Conservation (phyloP, 2,329 filamentous ascomycete genomes). For the Calonectria hongkongensis region DNA sequence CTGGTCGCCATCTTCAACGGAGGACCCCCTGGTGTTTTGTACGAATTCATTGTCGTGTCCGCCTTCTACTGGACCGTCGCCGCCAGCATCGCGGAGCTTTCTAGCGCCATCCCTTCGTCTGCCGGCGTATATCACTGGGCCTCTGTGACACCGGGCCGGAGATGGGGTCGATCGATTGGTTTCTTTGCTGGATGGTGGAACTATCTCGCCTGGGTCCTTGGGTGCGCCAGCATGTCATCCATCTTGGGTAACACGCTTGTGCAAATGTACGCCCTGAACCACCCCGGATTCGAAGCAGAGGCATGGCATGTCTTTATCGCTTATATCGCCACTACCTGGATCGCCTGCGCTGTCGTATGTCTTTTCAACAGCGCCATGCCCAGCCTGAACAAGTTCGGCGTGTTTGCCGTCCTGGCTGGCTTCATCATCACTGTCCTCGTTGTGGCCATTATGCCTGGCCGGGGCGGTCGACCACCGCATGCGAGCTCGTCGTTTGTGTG, state of each 20-base stretch:
- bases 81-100: conserved; percentile 76
- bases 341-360: conserved; percentile 64
- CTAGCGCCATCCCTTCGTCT: conserved; percentile 76
- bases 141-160: conserved; percentile 71
- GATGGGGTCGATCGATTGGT: conserved; percentile 69
- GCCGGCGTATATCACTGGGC: conserved; percentile 79
- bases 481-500: conserved; percentile 63
- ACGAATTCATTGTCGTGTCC: conserved; percentile 72
- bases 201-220: conserved; percentile 64
- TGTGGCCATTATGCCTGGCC: conserved; percentile 70
- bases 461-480: conserved; percentile 54
- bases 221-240: conserved; percentile 62
- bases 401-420: conserved; percentile 69
- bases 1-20: conserved; percentile 75
- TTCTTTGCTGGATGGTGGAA: conserved; percentile 69
- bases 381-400: conserved; percentile 71
- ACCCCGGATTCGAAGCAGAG: conserved; percentile 59
- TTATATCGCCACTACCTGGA: conserved; percentile 64
- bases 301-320: conserved; percentile 67
- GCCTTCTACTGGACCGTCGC: conserved; percentile 75
- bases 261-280: conserved; percentile 66
- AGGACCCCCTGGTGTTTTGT: conserved; percentile 76
- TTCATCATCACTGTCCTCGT: conserved; percentile 74
- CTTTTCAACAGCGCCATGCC: conserved; percentile 74
- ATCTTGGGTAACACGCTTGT: conserved; percentile 65